Percentiles rank a stretch among this genome's conserved stretches.
These are phyloP conservation scores for Russula compacta DNA, from an alignment of 768 basidiomycete species.

Conservation along the genomic window DNA sequence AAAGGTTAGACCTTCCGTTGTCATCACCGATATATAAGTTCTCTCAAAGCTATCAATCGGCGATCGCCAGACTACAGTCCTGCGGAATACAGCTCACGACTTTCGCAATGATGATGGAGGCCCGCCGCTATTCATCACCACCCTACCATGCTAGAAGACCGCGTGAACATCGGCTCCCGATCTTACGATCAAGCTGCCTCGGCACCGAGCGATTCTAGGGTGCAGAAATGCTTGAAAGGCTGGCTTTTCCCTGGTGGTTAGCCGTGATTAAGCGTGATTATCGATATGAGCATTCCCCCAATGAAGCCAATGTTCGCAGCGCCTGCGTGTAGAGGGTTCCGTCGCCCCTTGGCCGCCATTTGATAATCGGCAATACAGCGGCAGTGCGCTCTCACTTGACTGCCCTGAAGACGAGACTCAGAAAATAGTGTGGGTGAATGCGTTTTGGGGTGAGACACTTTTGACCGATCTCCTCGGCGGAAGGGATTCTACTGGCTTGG, in stretches of 20 bases:
- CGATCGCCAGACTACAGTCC: slow-evolving; percentile 28
- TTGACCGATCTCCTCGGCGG: background rate
- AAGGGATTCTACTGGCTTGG: background rate
- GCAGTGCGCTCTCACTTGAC: background rate
- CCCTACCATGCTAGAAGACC: slow-evolving; percentile 29
- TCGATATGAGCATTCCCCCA: background rate
- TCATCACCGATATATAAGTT: background rate
- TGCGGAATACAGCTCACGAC: slow-evolving; percentile 24
- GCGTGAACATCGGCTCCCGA: background rate
- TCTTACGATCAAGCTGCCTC: background rate
- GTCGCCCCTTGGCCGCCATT: background rate
- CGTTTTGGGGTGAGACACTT: background rate
- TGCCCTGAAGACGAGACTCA: background rate
- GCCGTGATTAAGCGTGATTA: too few relatives aligned
- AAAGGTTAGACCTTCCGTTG: slow-evolving; percentile 36
- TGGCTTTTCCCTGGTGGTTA: background rate
- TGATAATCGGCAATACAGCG: background rate
- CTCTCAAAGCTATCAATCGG: background rate
- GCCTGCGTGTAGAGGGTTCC: too few relatives aligned
- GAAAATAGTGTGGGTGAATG: background rate
- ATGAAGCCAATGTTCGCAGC: too few relatives aligned
- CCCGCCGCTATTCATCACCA: slow-evolving; percentile 49
- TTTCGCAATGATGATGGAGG: slow-evolving; percentile 11
- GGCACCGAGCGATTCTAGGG: background rate
- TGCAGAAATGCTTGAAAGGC: background rate